Base-by-base conservation (phyloP, 2,329 filamentous ascomycete genomes). In the Alternaria sp. region DNA sequence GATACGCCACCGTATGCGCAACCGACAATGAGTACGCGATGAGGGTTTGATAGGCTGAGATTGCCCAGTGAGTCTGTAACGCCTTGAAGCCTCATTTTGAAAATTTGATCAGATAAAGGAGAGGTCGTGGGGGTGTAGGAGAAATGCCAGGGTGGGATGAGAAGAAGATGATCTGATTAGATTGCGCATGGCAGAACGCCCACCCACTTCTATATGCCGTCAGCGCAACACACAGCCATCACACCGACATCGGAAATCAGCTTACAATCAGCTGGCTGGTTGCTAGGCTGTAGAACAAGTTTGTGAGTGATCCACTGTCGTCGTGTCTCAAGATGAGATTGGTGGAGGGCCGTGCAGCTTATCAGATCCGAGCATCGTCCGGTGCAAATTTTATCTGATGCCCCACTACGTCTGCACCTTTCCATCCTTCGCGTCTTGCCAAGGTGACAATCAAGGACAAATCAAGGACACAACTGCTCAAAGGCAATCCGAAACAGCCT, bases 1-100 rank as follows among this genome's bases (percentile, higher is more conserved):
- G 88, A 84, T 5, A 93, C 82, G 33, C 90, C 90, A n/a, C 83
- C 85, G 68, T 93, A 93, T 37, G 88, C 89, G 63, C 88, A 89
- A 36, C 90, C 90, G 31, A 89, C 83, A 54, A 93, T 81, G 36
- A 93, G 81, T 10, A 93, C 61, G 1, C 71, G 68, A 54, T 77
- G 73, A 21, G 74, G 73, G 24, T 65, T 64, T 3, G 73, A 71
- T 13, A 75, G 60, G n/a, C 66, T 68, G 51, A 76, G 51, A 17
- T 67, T 70, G 31, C 66, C 66, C 10, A 74, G 37, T 7, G 66
- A 58, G 42, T 74, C 67, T 13, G 69, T 60, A 9, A 72, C 46
- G 57, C 57, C 66, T 34, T 68, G 64, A 23, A 75, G 66, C 51
- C 67, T 71, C 74, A 76, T 77, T 41, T 60, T 68, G 53, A 57